Evolutionary conservation across 768 basidiomycete species (phyloP).

Genomic region (Paxillus ammoniavirescens): DNA sequence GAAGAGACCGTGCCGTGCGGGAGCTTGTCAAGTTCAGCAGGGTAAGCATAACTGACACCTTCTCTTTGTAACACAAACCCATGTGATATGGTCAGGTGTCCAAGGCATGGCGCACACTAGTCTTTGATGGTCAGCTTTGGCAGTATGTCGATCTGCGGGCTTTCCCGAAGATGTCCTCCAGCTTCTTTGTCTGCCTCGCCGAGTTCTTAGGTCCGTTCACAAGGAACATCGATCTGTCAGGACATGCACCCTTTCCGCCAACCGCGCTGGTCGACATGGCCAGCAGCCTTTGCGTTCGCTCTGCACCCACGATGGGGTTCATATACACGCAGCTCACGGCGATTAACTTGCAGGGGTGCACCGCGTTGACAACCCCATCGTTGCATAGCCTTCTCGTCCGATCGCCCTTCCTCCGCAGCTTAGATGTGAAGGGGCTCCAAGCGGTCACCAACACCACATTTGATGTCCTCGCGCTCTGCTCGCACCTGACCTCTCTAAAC

Average conservation of each 20-base stretch:
- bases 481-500: conserved; percentile 58
- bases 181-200: conserved; percentile 53
- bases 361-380: conserved; percentile 58
- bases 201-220: conserved; percentile 63
- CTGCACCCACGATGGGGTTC: conserved; percentile 26
- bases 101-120: conserved; percentile 69
- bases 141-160: conserved; percentile 55
- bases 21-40: conserved; percentile 79
- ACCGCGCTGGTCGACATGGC: conserved; percentile 52
- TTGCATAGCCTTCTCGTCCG: conserved; percentile 68
- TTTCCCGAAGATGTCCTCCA: conserved; percentile 56
- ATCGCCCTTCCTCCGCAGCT: conserved; percentile 54
- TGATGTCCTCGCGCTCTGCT: conserved; percentile 61
- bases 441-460: conserved; percentile 76
- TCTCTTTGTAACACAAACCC: conserved; percentile 10
- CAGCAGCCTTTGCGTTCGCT: conserved; percentile 49
- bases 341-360: conserved; percentile 75
- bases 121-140: conserved; percentile 91
- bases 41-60: conserved; percentile 46
- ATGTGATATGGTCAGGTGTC: conserved; percentile 55
- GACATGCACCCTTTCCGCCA: conserved; percentile 52
- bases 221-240: conserved; percentile 57
- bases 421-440: conserved; percentile 66
- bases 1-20: conserved; percentile 67
- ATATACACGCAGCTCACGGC: conserved; percentile 65